Evolutionary conservation across 2,329 filamentous ascomycete species (phyloP).

Genomic region (Myriangium duriaei): DNA sequence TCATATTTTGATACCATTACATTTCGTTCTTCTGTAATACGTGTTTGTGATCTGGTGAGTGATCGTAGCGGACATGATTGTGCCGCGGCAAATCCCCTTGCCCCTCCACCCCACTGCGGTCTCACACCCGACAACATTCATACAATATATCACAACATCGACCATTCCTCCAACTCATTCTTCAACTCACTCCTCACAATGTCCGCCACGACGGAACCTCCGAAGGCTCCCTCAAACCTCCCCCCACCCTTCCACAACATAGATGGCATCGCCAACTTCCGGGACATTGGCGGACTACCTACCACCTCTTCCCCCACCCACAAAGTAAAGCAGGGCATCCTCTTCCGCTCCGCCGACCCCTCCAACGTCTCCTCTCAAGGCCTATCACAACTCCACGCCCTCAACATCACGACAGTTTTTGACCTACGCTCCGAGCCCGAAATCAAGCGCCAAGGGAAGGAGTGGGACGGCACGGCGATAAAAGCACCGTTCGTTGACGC

Average conservation of each 20-base stretch:
- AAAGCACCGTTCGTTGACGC: slow-evolving; percentile 17
- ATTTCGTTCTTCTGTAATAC: background rate
- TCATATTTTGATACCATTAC: background rate
- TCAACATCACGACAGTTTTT: slow-evolving; percentile 54
- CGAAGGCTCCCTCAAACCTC: slow-evolving; percentile 9
- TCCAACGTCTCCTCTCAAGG: slow-evolving; percentile 44
- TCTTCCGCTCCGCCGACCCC: slow-evolving; percentile 60
- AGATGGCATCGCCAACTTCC: slow-evolving; percentile 53
- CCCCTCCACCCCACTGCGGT: background rate
- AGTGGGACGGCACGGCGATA: slow-evolving; percentile 20
- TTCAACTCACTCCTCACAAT: background rate
- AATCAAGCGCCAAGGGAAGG: slow-evolving; percentile 34
- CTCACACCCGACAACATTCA: too few species aligned
- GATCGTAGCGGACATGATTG: background rate
- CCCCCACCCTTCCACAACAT: slow-evolving; percentile 29
- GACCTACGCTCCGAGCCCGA: slow-evolving; percentile 54
- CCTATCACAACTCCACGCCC: slow-evolving; percentile 34
- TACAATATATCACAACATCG: background rate
- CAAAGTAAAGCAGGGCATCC: slow-evolving; percentile 38
- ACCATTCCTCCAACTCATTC: background rate
- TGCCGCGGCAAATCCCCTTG: background rate
- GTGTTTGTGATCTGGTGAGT: background rate
- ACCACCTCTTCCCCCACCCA: slow-evolving; percentile 19
- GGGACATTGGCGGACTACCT: slow-evolving; percentile 47
- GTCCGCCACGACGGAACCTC: too few species aligned